Evolutionary conservation across 2,329 filamentous ascomycete genomes (phyloP), one percentile per base, ranked within the genome.

Genomic region (Pleoardoris graminearum): DNA sequence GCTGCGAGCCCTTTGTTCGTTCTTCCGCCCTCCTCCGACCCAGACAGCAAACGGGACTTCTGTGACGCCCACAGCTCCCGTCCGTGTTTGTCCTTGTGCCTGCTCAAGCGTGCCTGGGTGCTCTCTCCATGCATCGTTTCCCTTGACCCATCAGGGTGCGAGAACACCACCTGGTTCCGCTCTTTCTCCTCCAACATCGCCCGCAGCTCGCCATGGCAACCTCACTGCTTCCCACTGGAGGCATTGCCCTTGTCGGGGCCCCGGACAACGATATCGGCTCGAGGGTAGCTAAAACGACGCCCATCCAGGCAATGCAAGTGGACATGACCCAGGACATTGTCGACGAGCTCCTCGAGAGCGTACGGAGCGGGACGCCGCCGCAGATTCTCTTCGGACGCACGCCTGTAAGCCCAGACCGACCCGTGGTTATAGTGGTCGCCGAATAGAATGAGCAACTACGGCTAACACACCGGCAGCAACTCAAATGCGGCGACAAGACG

Each of bases 401-500:
- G 64, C 73, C 73, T 60, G 73, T 76, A 74, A 50, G 73, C 73
- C 54, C 23, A 35, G 59, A 48, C 55, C 52, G 42, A 19, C 16
- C 38, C 51, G 49, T 25, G 38, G 48, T 50, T 46, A 54, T 51
- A 51, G 58, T 53, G 49, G 47, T 16, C 27, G 32, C 32, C 21
- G 41, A 58, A 48, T 55, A 48, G 50, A 54, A 56, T 37, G 55
- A 55, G 55, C 57, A 46, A 65, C 57, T 53, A 59, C 55, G 48
- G 63, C 70, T 73, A 54, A 73, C 69, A 42, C 58, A 49, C 50
- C 53, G 41, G 59, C 58, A 55, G 71, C 79, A 80, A 67, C 77
- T 87, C 55, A 80, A 81, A 61, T 81, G 81, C 62, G 83, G 80
- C 58, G 79, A 79, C 67, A 82, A 82, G 66, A 79, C 79, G 27